Conservation (phyloP, 2,329 filamentous ascomycete species). For the Fusarium cyanostomum region DNA sequence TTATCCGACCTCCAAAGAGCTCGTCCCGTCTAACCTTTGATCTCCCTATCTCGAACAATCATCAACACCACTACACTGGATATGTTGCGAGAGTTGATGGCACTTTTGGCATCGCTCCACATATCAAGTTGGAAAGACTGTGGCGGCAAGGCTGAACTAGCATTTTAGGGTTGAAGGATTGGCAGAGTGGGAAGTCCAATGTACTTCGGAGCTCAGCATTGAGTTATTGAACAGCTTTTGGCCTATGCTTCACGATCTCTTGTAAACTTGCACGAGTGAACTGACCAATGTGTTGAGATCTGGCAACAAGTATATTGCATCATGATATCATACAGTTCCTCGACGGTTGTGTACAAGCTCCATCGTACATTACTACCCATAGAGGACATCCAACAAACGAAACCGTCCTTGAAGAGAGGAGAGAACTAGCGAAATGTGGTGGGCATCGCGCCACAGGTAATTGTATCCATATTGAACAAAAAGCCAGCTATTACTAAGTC, state of each 20-base stretch:
- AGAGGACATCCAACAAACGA: constrained; percentile 36
- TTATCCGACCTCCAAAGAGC: too few relatives aligned
- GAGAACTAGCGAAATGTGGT: constrained; percentile 20
- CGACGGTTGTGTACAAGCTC: constrained; percentile 26
- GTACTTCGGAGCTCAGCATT: neutral
- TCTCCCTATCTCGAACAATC: too few relatives aligned
- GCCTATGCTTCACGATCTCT: neutral
- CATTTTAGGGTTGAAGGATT: neutral
- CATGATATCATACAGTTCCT: constrained; percentile 41
- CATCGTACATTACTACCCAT: constrained; percentile 34
- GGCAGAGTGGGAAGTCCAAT: neutral
- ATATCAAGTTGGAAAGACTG: too few relatives aligned
- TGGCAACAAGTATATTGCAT: constrained; percentile 36
- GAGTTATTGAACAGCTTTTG: neutral
- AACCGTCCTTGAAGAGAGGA: constrained; percentile 34
- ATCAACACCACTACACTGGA: too few relatives aligned
- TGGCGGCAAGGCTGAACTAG: neutral
- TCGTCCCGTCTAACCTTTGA: too few relatives aligned
- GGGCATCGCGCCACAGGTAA: neutral
- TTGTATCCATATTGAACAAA: neutral
- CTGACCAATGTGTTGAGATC: neutral
- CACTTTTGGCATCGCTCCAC: too few relatives aligned
- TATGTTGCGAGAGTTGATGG: too few relatives aligned
- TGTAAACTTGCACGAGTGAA: neutral
- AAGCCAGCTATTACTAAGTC: neutral